phyloP scores from a whole-genome alignment of 2,329 filamentous ascomycete species.

The Microcera coccophila region DNA sequence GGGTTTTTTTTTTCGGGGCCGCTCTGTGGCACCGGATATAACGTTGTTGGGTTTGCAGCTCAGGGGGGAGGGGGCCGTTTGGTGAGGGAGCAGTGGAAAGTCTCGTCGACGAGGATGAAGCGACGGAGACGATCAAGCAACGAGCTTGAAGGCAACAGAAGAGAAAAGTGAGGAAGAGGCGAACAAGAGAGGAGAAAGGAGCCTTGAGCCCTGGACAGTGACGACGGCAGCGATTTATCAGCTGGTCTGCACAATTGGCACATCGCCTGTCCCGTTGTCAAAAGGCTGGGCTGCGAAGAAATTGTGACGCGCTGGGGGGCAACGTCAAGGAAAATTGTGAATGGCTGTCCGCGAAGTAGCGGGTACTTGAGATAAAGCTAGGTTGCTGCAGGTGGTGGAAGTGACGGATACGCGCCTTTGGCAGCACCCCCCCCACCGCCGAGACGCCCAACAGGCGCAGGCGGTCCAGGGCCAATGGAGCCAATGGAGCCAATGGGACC shows the following conservation, averaged over 20 bases:
- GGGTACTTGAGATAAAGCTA: conserved; percentile 5
- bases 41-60: neutral
- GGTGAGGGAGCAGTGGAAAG: conserved; percentile 16
- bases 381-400: conserved; percentile 3
- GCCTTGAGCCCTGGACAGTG: conserved; percentile 4
- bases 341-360: conserved; percentile 7
- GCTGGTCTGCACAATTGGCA: conserved; percentile 21
- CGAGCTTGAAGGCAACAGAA: neutral
- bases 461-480: conserved; percentile 3
- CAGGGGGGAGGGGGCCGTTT: conserved; percentile 1
- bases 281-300: conserved; percentile 10
- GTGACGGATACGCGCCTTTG: conserved; percentile 18
- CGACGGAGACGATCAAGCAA: neutral
- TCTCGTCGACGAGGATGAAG: conserved; percentile 15
- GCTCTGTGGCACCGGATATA: conserved; percentile 20
- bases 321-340: conserved; percentile 16
- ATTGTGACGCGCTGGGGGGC: conserved; percentile 19
- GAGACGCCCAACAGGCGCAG: conserved; percentile 9
- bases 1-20: conserved; percentile 27
- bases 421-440: conserved; percentile 13
- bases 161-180: neutral
- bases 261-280: conserved; percentile 5
- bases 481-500: conserved; percentile 21
- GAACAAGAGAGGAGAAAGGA: neutral
- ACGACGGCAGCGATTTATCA: conserved; percentile 27